Evolutionary conservation across 2,329 filamentous ascomycete species (phyloP).

Genomic region (Ambrosiella xylebori): DNA sequence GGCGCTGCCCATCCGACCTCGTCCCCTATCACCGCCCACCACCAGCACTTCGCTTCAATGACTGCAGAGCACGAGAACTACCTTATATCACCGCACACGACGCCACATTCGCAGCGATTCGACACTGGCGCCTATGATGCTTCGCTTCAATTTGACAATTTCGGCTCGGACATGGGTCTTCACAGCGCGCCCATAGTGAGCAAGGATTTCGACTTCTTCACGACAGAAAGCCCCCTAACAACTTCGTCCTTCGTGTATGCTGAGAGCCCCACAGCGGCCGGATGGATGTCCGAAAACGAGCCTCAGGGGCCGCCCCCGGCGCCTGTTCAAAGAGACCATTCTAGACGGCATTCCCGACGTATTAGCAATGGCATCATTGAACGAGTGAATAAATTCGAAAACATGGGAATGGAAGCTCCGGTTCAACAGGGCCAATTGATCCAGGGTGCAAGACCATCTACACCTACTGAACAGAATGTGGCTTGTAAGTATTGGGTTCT

Average conservation of each 20-base stretch:
- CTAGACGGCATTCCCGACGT: slow-evolving; percentile 20
- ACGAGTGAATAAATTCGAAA: slow-evolving; percentile 42
- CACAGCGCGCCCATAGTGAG: slow-evolving; percentile 17
- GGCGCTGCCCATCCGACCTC: slow-evolving; percentile 22
- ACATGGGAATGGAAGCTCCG: slow-evolving; percentile 18
- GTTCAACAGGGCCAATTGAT: not conserved
- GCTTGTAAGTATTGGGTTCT: slow-evolving; percentile 31
- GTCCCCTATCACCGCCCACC: slow-evolving; percentile 15
- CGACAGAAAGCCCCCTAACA: slow-evolving; percentile 27
- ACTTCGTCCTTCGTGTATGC: slow-evolving; percentile 33
- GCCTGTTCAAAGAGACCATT: slow-evolving; percentile 22
- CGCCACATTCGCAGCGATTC: slow-evolving; percentile 37
- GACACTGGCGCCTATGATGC: slow-evolving; percentile 29
- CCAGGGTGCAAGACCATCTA: slow-evolving; percentile 6
- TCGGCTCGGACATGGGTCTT: slow-evolving; percentile 16
- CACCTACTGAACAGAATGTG: slow-evolving; percentile 28
- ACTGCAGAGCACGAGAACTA: slow-evolving; percentile 32
- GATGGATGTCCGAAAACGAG: slow-evolving; percentile 35
- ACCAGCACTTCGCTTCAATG: slow-evolving; percentile 16
- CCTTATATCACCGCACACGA: slow-evolving; percentile 37
- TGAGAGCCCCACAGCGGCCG: slow-evolving; percentile 23
- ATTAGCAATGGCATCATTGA: slow-evolving; percentile 46
- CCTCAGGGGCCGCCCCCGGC: slow-evolving; percentile 16
- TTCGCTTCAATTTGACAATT: slow-evolving; percentile 30
- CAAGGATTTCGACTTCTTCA: slow-evolving; percentile 35